Evolutionary conservation across 768 basidiomycete genomes (phyloP), one percentile per base, ranked within the genome.

Genomic region (Suillus clintonianus): DNA sequence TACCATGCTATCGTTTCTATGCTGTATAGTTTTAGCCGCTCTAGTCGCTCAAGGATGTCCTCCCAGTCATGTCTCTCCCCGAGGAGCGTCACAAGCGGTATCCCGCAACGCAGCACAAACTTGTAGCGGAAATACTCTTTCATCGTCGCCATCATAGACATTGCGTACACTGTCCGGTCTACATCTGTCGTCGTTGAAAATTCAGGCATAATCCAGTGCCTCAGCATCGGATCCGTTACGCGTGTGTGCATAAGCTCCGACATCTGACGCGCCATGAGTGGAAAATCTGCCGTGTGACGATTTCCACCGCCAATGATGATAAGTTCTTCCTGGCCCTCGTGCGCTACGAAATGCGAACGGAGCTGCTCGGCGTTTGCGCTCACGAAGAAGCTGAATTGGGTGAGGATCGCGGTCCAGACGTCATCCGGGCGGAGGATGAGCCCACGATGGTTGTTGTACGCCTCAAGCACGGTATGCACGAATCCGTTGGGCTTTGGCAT

Each of bases 351-450:
- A 10, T 72, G 64, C 3, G 65, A 45, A 6, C 79, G 71, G 15
- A 81, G 67, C 1, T 72, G 70, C 56, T 79, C 78, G 6, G 72
- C 65, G 53, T 76, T 67, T 15, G 68, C 70, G 57, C 71, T 70
- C 27, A 77, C 70, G 53, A 67, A 79, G 63, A 77, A 71, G 60
- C 71, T 78, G 64, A 80, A 68, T 51, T 81, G 80, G n/a, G 65
- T 69, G 7, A 80, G 63, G 50, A 82, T 81, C 1, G 80, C 77
- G 3, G 79, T 69, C 81, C 81, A 82, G 27, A 81, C 72, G 64
- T 82, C 81, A 60, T 82, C 81, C 0, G 80, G 81, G 14, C 81
- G 67, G n/a, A 80, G 69, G 17, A 77, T 63, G 32, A 83, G 68
- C 4, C 70, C 68, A 47, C 76, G 78, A 60, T 80, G 78, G 4